These are phyloP conservation scores for Pseudocercospora fuligena DNA, from an alignment of 2,329 filamentous ascomycete genomes.

Conservation along the genomic window DNA sequence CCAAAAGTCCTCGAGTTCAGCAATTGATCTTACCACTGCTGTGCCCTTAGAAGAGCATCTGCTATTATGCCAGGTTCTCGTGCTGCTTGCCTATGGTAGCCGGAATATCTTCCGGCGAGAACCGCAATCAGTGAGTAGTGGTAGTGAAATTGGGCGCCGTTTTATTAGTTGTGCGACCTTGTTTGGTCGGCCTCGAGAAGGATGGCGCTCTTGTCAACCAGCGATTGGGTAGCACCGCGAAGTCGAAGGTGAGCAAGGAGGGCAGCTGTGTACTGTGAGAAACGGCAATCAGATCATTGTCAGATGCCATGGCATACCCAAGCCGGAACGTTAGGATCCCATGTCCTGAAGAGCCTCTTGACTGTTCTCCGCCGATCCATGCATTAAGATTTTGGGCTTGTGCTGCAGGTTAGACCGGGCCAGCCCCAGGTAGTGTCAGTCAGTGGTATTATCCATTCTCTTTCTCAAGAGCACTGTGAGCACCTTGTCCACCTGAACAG, in stretches of 20 bases:
- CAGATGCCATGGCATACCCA: conserved; percentile 9
- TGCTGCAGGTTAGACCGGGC: conserved; percentile 2
- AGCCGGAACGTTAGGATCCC: conserved; percentile 3
- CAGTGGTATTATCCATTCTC: neutral
- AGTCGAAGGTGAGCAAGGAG: neutral
- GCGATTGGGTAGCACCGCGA: neutral
- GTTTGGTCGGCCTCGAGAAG: neutral
- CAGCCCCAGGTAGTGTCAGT: neutral
- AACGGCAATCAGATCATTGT: neutral
- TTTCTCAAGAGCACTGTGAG: neutral
- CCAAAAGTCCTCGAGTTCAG: too few relatives aligned
- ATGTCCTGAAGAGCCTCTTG: conserved; percentile 1
- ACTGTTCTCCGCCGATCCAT: conserved; percentile 3
- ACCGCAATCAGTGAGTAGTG: neutral
- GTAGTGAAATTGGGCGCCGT: conserved; percentile 5
- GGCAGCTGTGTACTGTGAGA: neutral
- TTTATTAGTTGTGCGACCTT: neutral
- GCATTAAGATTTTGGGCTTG: neutral
- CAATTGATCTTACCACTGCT: too few relatives aligned
- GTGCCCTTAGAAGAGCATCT: neutral
- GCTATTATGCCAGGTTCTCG: neutral
- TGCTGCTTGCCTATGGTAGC: neutral
- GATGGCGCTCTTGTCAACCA: neutral
- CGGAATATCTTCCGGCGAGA: neutral
- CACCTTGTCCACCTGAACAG: neutral